Conservation (phyloP, 345 rosid species). For the Eucalyptus polyanthemos region DNA sequence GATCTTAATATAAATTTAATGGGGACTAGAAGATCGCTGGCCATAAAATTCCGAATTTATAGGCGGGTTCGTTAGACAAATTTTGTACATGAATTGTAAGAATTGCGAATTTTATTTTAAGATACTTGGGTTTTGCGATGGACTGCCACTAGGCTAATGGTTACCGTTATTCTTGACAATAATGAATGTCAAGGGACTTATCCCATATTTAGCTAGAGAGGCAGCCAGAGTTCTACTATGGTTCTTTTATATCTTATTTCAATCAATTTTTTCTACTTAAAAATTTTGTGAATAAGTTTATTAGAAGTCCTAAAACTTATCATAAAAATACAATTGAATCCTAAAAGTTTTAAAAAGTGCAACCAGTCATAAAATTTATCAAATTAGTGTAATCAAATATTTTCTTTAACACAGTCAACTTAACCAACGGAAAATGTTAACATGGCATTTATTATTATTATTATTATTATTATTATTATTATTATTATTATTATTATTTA, state of each 20-base stretch:
- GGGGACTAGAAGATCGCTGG: not conserved
- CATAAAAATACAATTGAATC: too few species aligned
- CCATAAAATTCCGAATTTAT: not conserved
- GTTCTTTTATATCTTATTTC: not conserved
- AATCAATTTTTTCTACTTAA: not conserved
- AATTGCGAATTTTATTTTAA: not conserved
- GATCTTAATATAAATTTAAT: not conserved
- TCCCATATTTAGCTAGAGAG: not conserved
- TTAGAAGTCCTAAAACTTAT: too few species aligned
- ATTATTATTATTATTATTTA: too few species aligned
- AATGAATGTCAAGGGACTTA: not conserved
- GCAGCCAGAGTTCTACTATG: not conserved
- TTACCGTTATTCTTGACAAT: not conserved
- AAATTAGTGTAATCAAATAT: too few species aligned
- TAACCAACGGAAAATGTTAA: too few species aligned
- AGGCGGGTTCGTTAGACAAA: not conserved
- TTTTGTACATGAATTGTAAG: not conserved
- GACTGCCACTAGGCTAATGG: not conserved
- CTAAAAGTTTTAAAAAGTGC: too few species aligned
- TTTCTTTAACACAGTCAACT: too few species aligned
- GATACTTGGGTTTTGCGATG: not conserved
- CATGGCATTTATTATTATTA: too few species aligned
- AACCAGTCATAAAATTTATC: too few species aligned
- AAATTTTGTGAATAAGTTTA: not conserved
- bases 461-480: too few species aligned